Base-by-base conservation (phyloP, 768 basidiomycete genomes). In the Hebeloma cylindrosporum region DNA sequence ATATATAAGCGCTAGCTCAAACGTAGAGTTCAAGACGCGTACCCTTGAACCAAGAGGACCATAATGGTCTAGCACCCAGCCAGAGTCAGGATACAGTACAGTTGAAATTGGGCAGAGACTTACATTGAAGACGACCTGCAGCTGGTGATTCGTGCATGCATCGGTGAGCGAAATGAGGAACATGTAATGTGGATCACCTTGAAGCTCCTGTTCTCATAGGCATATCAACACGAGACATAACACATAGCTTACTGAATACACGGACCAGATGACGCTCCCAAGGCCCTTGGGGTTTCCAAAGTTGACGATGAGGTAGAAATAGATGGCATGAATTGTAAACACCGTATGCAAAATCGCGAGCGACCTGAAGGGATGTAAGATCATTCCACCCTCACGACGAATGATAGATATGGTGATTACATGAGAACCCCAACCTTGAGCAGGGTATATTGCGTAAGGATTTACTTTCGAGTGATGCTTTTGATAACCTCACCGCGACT, bases 1-100 rank as follows among this genome's bases (percentile, higher is more conserved):
- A 28, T 10, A 20, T 13, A 30, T 23, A 26, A 9, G 20, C 7
- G 29, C 18, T n/a, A 42, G 22, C 34, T 38, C 10, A 9, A n/a
- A n/a, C 10, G 21, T 13, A 30, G 32, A n/a, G 20, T 20, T 36
- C n/a, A n/a, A n/a, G 17, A 27, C 11, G 29, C 39, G 30, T 43
- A 71, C 70, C 62, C 61, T 51, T 74, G 72, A 1, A 74, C 71
- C 14, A 71, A 28, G 1, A 74, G 48, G 10, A 73, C 63, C 25
- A 74, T 66, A 6, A 74, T 50, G 4, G 73, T 68, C 66, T 71
- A 21, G 32, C 38, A 25, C 31, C n/a, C 18, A n/a, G 3, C 34
- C 32, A 21, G 25, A 20, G 20, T 44, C 16, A 38, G 33, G 21
- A 20, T 40, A 14, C 5, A 25, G 20, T 17, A 18, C 18, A 7